Evolutionary conservation across 805 yeast species (phyloP).

Genomic region (Ogataea salicorniae): DNA sequence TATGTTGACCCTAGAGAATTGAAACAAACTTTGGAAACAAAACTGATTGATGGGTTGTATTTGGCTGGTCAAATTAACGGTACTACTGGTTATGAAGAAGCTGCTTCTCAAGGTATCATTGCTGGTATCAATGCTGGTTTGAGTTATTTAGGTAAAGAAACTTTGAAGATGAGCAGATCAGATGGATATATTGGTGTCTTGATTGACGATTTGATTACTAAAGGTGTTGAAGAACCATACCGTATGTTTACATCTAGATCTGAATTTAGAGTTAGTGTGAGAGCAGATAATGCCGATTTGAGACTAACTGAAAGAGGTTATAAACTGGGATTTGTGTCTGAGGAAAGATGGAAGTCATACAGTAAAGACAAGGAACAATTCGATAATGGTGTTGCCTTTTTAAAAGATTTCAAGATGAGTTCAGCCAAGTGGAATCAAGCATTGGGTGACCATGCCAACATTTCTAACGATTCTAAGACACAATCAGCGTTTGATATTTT

Average conservation of each 20-base stretch:
- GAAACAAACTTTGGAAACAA: constrained; percentile 73
- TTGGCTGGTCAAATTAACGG: constrained; percentile 98
- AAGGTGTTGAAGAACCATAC: constrained; percentile 96
- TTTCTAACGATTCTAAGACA: constrained; percentile 49
- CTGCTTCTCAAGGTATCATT: constrained; percentile 92
- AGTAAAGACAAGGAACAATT: constrained; percentile 39
- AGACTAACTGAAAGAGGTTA: constrained; percentile 72
- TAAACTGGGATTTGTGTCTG: constrained; percentile 59
- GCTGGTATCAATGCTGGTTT: constrained; percentile 97
- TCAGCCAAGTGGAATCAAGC: constrained; percentile 59
- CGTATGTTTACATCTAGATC: constrained; percentile 97
- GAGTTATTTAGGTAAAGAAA: constrained; percentile 33
- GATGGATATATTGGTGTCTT: constrained; percentile 92
- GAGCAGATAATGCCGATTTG: constrained; percentile 92
- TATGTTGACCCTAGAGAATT: constrained; percentile 92
- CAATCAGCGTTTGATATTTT: constrained; percentile 70
- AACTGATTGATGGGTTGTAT: constrained; percentile 67
- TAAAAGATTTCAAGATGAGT: constrained; percentile 42
- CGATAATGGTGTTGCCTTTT: constrained; percentile 38
- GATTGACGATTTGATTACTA: constrained; percentile 88
- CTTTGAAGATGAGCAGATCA: constrained; percentile 58
- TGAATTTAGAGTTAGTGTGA: constrained; percentile 82
- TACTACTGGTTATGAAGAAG: constrained; percentile 98
- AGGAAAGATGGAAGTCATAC: constrained; percentile 50
- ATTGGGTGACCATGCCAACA: constrained; percentile 37